Evolutionary conservation across 148 eudicot species (phyloP), one percentile per base, ranked within the genome.

Genomic region (Polygonum aviculare): DNA sequence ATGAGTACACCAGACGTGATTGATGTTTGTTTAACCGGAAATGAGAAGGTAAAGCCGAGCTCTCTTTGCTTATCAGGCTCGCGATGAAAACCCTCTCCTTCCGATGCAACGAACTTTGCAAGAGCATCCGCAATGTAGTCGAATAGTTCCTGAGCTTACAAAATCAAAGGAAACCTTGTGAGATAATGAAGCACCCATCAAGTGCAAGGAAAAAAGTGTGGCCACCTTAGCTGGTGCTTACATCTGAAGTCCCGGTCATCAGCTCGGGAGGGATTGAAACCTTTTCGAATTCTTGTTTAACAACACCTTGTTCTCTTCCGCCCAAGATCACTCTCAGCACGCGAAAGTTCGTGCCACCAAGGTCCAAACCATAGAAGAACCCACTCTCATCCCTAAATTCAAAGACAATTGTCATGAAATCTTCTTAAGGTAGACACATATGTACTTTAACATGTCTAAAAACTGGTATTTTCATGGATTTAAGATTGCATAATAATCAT

Each of bases 261-360:
- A 96, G 78, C 57, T 93, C 79, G 12, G 86, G 88, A 49, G 99
- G 99, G 80, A 96, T 91, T 47, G 94, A 86, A 41, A 91, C 91
- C 82, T 93, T 91, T 8, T 84, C 89, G 78, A 80, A 84, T 80
- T 96, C 98, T 80, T 90, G 89, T 69, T 93, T 81, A 71, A 87
- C 87, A 69, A 83, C 79, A 63, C 90, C 77, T 9, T 80, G 77
- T 22, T 86, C 93, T 84, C 80, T 91, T 60, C 99, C 99, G 9
- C 93, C 93, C 79, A 96, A 82, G 76, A 78, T 87, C 22, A 93
- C 97, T 52, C 98, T 91, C 77, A 96, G 74, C 39, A 96, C 98
- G 11, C 99, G 96, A 78, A 96, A 93, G 79, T 96, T 96, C 81
- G 99, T 96, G 48, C 99, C 99, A 75, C 99, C 99, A 54, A 96